A percentile compares a stretch with the other conserved stretches of the same genome.
phyloP scores from a whole-genome alignment of 1,284 basidiomycete species.

The Marasmius oreades region DNA sequence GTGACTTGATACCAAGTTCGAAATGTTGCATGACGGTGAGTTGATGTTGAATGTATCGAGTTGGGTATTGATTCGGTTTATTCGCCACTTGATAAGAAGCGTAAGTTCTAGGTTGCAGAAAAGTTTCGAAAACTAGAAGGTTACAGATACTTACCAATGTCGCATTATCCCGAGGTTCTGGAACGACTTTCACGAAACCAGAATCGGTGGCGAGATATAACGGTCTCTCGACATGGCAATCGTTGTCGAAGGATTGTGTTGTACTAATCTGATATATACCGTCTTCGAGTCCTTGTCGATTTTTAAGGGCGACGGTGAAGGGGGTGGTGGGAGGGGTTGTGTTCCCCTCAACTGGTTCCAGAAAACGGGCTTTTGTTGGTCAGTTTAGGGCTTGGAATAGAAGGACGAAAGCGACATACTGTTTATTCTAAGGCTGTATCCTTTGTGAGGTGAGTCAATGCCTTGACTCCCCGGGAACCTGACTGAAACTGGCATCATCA shows the following conservation, averaged over 20 bases:
- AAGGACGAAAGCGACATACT: no score
- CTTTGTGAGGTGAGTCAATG: no score
- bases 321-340: no score
- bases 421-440: no score
- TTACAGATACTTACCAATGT: neutral
- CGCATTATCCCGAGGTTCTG: neutral
- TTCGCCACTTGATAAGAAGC: neutral
- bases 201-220: neutral
- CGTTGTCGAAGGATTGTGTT: neutral
- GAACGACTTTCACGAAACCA: neutral
- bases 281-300: neutral
- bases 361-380: no score
- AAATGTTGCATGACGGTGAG: neutral
- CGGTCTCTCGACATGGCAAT: neutral
- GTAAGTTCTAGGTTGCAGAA: neutral
- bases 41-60: neutral
- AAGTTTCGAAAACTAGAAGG: neutral
- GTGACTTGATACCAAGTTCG: neutral
- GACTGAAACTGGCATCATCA: no score
- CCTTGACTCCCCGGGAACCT: no score
- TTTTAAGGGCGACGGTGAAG: no score
- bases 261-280: neutral
- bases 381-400: no score
- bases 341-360: no score
- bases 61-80: neutral